Evolutionary conservation across 257 asterid species (phyloP).

Genomic region (Solanum boliviense): DNA sequence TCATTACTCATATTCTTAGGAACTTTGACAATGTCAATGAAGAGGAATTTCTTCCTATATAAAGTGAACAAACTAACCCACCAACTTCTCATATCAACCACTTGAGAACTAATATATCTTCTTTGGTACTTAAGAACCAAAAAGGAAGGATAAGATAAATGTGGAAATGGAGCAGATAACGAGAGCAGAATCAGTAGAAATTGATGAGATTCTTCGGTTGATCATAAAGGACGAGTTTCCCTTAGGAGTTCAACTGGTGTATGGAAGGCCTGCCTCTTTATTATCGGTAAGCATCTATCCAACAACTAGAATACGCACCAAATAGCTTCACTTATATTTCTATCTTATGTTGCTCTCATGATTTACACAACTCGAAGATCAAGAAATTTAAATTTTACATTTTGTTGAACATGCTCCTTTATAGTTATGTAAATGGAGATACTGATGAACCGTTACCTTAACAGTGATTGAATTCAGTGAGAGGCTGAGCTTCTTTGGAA

Average conservation of each 20-base stretch:
- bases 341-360: neutral
- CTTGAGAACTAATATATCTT: neutral
- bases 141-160: neutral
- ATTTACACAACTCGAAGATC: neutral
- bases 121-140: neutral
- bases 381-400: neutral
- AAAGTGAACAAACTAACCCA: constrained; percentile 13
- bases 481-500: constrained; percentile 14
- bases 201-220: constrained; percentile 62
- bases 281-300: constrained; percentile 36
- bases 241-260: constrained; percentile 68
- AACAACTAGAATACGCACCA: neutral
- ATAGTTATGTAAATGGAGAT: constrained; percentile 16
- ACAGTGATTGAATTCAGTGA: constrained; percentile 18
- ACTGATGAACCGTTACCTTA: constrained; percentile 43
- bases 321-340: neutral
- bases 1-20: neutral
- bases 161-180: constrained; percentile 24
- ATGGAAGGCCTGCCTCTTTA: constrained; percentile 87
- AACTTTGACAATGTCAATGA: neutral
- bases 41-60: constrained; percentile 15
- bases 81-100: neutral
- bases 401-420: neutral
- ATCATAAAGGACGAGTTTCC: constrained; percentile 64
- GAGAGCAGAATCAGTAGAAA: constrained; percentile 14